A percentile compares a stretch with the other conserved stretches of the same genome.
These are phyloP conservation scores for Caryopteris hybrid DNA, from an alignment of 305 asterid genomes.

Conservation along the genomic window DNA sequence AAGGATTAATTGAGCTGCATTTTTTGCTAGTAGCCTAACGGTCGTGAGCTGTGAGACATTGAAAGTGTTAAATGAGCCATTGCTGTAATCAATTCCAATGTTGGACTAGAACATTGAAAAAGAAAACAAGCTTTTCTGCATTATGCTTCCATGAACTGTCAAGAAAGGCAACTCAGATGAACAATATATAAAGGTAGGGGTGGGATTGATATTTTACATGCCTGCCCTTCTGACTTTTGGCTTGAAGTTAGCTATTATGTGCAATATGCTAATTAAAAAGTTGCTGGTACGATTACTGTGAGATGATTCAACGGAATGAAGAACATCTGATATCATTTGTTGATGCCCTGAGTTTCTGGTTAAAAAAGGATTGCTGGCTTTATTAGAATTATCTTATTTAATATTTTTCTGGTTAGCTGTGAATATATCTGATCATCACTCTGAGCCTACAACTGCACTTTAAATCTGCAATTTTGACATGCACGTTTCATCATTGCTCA, in stretches of 20 bases:
- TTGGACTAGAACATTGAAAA: not conserved
- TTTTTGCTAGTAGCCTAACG: constrained; percentile 6
- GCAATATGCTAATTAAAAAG: not conserved
- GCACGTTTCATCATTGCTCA: constrained; percentile 1
- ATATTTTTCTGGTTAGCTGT: not conserved
- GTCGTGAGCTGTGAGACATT: not conserved
- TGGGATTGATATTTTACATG: not conserved
- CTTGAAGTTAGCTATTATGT: not conserved
- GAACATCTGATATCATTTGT: not conserved
- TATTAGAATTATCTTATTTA: no score
- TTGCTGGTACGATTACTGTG: not conserved
- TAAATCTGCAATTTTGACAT: constrained; percentile 9
- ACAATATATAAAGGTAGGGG: not conserved
- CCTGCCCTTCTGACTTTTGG: not conserved
- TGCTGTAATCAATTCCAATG: not conserved
- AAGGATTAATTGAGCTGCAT: not conserved
- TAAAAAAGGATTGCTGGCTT: not conserved
- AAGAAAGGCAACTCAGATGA: not conserved
- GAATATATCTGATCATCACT: not conserved
- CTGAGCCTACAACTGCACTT: not conserved
- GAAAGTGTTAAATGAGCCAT: not conserved
- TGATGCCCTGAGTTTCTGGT: not conserved
- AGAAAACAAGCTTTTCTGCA: not conserved
- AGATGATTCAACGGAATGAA: not conserved
- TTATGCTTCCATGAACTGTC: not conserved